Evolutionary conservation across 306 rosid genomes (phyloP).

Genomic region (Prinsepia uniflora): DNA sequence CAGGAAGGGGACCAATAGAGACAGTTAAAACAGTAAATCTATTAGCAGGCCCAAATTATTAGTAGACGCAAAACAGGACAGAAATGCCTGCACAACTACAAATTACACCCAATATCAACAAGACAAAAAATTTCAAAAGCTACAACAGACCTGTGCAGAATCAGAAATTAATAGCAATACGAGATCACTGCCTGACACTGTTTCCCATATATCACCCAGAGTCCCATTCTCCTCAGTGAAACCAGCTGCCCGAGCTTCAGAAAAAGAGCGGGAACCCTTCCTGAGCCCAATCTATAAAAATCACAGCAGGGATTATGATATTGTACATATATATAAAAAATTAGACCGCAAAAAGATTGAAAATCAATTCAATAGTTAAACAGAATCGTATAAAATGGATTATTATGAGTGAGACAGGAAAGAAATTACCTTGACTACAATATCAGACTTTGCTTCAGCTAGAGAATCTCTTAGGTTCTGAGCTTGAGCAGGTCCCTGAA

Average conservation of each 20-base stretch:
- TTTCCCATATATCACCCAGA: constrained; percentile 87
- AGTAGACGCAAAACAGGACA: background rate
- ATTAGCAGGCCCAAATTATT: background rate
- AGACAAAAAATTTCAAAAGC: background rate
- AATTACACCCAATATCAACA: background rate
- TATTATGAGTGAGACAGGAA: background rate
- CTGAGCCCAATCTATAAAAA: constrained; percentile 78
- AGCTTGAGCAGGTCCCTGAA: constrained; percentile 98
- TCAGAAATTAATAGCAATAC: constrained; percentile 91
- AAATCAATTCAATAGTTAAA: background rate
- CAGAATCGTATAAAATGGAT: background rate
- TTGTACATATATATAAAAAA: background rate
- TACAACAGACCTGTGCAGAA: constrained; percentile 80
- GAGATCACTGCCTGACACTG: constrained; percentile 80
- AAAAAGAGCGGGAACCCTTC: constrained; percentile 86
- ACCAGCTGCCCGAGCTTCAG: constrained; percentile 90
- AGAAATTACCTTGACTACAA: constrained; percentile 78
- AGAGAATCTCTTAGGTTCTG: constrained; percentile 93
- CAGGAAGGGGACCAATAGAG: too few species aligned
- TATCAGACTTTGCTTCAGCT: constrained; percentile 75
- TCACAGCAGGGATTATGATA: background rate
- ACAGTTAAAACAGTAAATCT: background rate
- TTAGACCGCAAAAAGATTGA: background rate
- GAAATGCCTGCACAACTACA: background rate
- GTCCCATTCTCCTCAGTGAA: constrained; percentile 90